Base-by-base conservation (phyloP, 495 filamentous ascomycete species). In the Penicillium riverlandense region DNA sequence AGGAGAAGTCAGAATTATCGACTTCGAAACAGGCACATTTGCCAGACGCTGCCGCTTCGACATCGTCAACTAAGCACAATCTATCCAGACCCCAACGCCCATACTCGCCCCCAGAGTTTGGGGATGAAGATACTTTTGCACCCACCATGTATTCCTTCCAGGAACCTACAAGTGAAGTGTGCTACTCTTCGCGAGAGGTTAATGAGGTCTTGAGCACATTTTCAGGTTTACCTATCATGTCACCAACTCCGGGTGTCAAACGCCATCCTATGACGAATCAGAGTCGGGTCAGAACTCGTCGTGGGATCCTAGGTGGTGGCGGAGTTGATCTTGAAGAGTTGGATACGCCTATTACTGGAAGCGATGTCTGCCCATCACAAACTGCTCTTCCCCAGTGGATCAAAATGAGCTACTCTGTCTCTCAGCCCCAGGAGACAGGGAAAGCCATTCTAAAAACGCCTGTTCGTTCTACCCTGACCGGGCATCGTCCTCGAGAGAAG, bases 1-100 rank as follows among this genome's bases (percentile, higher is more conserved):
- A 73, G 40, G 65, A 65, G 12, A 61, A 35, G 22, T 57, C 62
- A 2, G 61, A 62, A 11, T 48, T 71, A 7, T 61, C 57, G 22
- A 38, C 62, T n/a, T 55, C 53, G 15, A 63, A 63, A 29, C 54
- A 63, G 27, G 47, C 61, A 0, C 61, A 60, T 11, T 45, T 71
- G 13, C 47, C 69, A 10, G 61, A 68, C 22, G 61, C 59, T 2
- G 57, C 60, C 11, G 47, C 52, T 37, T 52, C 57, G 7, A 40
- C 50, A 37, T 37, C 49, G 7, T 52, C 59, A 6, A 41, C 46
- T 29, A 57, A 41, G 12, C 43, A 29, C n/a, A 47, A 34, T 30
- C 22, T 16, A 13, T 47, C 59, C 27, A 37, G 22, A 13, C 41
- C 40, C 31, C 37, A 43, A 28, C 34, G 41, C 31, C 40, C 29